Percentiles rank a stretch among this genome's conserved stretches.
Conservation (phyloP, 352 stramenopile species). For the Globisporangium cederbergense region DNA sequence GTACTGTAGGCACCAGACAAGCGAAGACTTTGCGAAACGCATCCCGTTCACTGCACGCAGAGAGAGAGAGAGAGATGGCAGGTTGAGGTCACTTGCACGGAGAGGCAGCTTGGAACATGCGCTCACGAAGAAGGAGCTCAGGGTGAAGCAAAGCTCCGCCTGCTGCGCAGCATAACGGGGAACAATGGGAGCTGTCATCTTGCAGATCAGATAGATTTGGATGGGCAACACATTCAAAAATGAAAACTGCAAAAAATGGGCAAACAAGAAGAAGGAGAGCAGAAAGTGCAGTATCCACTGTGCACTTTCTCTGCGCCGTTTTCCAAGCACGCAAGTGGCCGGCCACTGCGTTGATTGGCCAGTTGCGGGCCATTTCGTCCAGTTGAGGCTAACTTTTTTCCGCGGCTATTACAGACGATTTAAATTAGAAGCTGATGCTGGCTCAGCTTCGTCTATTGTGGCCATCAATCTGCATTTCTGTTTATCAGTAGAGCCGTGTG, state of each 20-base stretch:
- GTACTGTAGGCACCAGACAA: neutral
- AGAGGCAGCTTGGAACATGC: too few species aligned
- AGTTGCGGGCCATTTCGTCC: neutral
- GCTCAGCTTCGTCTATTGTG: neutral
- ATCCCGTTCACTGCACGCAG: too few species aligned
- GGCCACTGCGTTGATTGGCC: conserved; percentile 1
- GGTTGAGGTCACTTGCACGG: too few species aligned
- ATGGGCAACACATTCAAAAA: neutral
- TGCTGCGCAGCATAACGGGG: too few species aligned
- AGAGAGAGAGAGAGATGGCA: too few species aligned
- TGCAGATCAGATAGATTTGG: neutral
- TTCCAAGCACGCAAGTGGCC: conserved; percentile 10
- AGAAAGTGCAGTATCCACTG: conserved; percentile 9
- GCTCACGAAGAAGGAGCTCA: too few species aligned
- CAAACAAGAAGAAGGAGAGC: neutral
- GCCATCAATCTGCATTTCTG: neutral
- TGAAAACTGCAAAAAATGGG: too few species aligned
- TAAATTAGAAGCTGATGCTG: too few species aligned
- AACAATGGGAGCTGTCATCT: neutral
- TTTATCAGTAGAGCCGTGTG: neutral
- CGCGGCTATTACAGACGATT: neutral
- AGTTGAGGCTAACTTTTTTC: neutral
- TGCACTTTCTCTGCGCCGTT: neutral
- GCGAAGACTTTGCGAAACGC: neutral
- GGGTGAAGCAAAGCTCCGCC: too few species aligned